phyloP scores from a whole-genome alignment of 352 stramenopile genomes.

The Elongisporangium senticosum region DNA sequence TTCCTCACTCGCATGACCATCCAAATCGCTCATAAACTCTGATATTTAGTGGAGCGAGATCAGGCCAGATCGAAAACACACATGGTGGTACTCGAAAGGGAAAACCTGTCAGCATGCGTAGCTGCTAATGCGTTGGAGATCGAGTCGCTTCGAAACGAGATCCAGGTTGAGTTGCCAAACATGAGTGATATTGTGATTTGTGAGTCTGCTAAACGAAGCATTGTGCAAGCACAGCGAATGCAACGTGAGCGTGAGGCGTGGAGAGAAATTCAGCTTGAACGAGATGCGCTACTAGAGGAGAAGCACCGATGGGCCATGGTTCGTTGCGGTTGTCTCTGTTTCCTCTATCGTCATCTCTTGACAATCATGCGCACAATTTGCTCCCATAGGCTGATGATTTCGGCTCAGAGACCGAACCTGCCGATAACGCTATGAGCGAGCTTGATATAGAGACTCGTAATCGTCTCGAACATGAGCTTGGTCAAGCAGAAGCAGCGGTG shows the following conservation, averaged over 20 bases:
- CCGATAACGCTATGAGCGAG: conserved; percentile 22
- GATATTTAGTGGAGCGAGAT: conserved; percentile 50
- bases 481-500: conserved; percentile 60
- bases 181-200: not conserved
- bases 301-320: conserved; percentile 85
- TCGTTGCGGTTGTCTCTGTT: not conserved
- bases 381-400: conserved; percentile 57
- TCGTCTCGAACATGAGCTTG: conserved; percentile 64
- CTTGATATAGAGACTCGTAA: conserved; percentile 42
- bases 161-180: conserved; percentile 21
- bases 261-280: conserved; percentile 72
- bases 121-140: conserved; percentile 49
- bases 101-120: conserved; percentile 42
- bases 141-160: conserved; percentile 35
- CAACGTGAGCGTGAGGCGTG: conserved; percentile 70
- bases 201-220: not conserved
- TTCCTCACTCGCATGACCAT: not conserved
- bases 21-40: not conserved
- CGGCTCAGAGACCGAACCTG: conserved; percentile 26
- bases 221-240: conserved; percentile 32
- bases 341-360: not conserved
- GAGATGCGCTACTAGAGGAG: conserved; percentile 72
- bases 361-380: conserved; percentile 1
- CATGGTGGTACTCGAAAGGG: conserved; percentile 56
- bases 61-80: conserved; percentile 67